These are phyloP conservation scores for Penicillium lividum DNA, from an alignment of 495 filamentous ascomycete genomes.

Conservation along the genomic window DNA sequence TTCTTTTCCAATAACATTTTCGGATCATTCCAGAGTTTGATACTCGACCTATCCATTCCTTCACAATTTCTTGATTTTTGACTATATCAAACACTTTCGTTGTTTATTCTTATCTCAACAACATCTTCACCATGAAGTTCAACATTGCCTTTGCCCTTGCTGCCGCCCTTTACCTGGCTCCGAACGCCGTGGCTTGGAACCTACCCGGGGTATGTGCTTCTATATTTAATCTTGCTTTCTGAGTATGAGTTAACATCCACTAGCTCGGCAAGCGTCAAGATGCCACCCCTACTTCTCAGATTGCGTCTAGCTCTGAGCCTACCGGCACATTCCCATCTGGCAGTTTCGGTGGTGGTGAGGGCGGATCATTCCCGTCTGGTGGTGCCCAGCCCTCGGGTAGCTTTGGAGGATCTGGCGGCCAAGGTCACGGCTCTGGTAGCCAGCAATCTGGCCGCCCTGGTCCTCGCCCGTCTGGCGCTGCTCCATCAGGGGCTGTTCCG, in stretches of 20 bases:
- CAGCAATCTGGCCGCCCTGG: constrained; percentile 1
- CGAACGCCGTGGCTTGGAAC: constrained; percentile 23
- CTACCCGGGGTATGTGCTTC: constrained; percentile 13
- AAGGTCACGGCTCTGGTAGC: neutral
- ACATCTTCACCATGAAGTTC: constrained; percentile 35
- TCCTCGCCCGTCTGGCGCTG: constrained; percentile 3
- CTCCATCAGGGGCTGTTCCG: neutral
- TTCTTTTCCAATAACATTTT: constrained; percentile 23
- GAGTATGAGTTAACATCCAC: neutral
- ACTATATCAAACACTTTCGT: constrained; percentile 6
- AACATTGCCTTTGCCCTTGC: constrained; percentile 30
- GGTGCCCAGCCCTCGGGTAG: neutral
- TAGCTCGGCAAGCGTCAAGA: constrained; percentile 10
- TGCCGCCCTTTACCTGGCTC: constrained; percentile 29
- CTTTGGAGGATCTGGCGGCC: constrained; percentile 1
- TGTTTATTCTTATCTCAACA: constrained; percentile 9
- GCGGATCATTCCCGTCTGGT: neutral
- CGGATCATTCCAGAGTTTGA: constrained; percentile 20
- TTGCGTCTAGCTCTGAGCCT: constrained; percentile 4
- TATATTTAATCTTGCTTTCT: neutral
- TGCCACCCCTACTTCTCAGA: constrained; percentile 15
- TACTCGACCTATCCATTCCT: constrained; percentile 20
- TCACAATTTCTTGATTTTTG: constrained; percentile 1
- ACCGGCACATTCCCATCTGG: constrained; percentile 4
- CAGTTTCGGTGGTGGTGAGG: neutral